Evolutionary conservation across 2,329 filamentous ascomycete genomes (phyloP).

Genomic region (Diaporthe citrichinensis): DNA sequence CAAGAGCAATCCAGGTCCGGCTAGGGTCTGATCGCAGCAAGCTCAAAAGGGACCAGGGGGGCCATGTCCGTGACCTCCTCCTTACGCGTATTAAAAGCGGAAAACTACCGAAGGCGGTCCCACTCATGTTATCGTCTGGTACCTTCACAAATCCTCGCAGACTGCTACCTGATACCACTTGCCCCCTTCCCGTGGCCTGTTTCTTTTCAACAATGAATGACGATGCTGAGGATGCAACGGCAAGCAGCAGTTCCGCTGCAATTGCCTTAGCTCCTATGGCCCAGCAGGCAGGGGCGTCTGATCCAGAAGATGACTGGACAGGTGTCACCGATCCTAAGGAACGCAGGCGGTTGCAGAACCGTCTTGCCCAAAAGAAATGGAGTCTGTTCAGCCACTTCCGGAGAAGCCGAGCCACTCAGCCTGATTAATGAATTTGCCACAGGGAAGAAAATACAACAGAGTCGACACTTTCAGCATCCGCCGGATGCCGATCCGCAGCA

Average conservation of each 20-base stretch:
- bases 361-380: background rate
- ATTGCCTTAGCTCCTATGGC: background rate
- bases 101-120: background rate
- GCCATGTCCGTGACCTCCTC: background rate
- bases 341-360: background rate
- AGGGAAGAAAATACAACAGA: background rate
- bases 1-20: background rate
- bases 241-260: background rate
- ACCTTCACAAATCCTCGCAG: background rate
- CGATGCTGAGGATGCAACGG: background rate
- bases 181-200: background rate
- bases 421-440: background rate
- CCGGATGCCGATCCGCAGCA: background rate
- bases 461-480: background rate
- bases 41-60: background rate
- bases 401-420: background rate
- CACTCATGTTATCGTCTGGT: background rate
- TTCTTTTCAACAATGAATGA: background rate
- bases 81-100: background rate
- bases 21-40: slow-evolving; percentile 1
- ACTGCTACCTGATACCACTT: background rate
- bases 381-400: background rate
- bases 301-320: background rate
- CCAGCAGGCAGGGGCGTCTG: background rate
- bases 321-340: background rate